These are phyloP conservation scores for Arabidopsis hybrid DNA, from an alignment of 441 rosid genomes.

Conservation along the genomic window DNA sequence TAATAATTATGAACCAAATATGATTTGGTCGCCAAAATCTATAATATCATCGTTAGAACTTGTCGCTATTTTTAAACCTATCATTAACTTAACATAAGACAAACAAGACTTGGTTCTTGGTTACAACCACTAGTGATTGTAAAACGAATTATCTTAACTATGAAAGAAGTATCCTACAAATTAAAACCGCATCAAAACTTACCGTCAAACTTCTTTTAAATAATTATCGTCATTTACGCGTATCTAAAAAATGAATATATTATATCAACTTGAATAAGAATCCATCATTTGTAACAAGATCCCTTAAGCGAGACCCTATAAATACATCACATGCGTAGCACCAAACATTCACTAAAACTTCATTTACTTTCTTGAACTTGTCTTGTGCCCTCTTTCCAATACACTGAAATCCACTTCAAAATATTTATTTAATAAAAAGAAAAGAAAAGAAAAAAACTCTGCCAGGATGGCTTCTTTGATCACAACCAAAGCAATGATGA, in stretches of 20 bases:
- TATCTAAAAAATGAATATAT: neutral
- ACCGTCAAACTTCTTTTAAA: neutral
- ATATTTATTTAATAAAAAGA: neutral
- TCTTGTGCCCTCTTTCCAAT: conserved; percentile 35
- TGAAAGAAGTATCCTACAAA: neutral
- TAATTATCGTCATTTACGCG: too few species aligned
- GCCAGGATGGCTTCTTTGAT: conserved; percentile 45
- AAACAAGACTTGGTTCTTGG: neutral
- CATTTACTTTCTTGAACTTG: conserved; percentile 31
- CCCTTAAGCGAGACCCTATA: conserved; percentile 37
- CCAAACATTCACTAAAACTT: conserved; percentile 36
- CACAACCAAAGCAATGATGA: conserved; percentile 46
- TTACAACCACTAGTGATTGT: neutral
- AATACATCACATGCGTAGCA: conserved; percentile 40
- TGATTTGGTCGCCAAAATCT: too few species aligned
- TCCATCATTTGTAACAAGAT: conserved; percentile 27
- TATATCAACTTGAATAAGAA: conserved; percentile 34
- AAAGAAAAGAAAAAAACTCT: neutral
- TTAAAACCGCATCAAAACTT: neutral
- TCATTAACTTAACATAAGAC: neutral
- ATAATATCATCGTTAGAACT: too few species aligned
- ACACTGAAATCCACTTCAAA: conserved; percentile 21
- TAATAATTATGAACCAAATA: too few species aligned
- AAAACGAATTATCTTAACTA: neutral
- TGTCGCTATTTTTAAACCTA: neutral